Base-by-base conservation (phyloP, 1,284 basidiomycete genomes). In the Fomitopsis pinicola region DNA sequence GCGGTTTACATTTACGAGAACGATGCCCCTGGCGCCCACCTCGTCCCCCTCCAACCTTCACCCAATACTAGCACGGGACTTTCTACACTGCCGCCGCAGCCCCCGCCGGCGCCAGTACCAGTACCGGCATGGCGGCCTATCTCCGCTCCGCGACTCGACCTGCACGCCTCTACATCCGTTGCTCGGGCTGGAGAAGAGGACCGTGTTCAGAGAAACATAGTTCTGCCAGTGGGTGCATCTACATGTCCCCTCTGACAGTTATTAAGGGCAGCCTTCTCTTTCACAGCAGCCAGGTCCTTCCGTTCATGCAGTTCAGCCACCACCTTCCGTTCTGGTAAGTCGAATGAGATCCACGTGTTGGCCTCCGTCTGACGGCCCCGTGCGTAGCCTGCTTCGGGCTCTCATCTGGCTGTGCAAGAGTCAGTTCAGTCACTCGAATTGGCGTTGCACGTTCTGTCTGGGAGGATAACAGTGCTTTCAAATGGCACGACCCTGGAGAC, bases 1-100 rank as follows among this genome's bases (percentile, higher is more conserved):
- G 80, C 75, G 30, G 74, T 85, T 26, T 93, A 90, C 71, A 68
- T 83, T 28, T 79, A 80, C 30, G 82, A 86, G 67, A 69, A 73
- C 19, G 83, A 85, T 66, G 75, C 75, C 62, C 75, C 77, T 61
- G 86, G 83, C 46, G 80, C 82, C 62, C 77, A 70, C 22, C 75
- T 89, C 33, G 72, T 83, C 36, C 73, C 75, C 30, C 65, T 75
- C 28, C 68, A 67, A 33, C 17, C 65, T 8, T 30, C 61, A 6
- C 62, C 53, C n/a, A 57, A 57, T 44, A 58, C 8, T 48, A 40
- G 33, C 44, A 33, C 42, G 12, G 42, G 35, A 44, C 42, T 17
- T 9, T 33, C 44, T 15, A 30, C 52, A n/a, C 36, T 46, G 2
- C 54, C 44, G 14, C 36, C 26, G 38, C 50, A 5, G 46, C 38